Percentiles rank a stretch among this genome's conserved stretches.
phyloP scores from a whole-genome alignment of 352 stramenopile genomes.

The Thalassiosira delicatula region DNA sequence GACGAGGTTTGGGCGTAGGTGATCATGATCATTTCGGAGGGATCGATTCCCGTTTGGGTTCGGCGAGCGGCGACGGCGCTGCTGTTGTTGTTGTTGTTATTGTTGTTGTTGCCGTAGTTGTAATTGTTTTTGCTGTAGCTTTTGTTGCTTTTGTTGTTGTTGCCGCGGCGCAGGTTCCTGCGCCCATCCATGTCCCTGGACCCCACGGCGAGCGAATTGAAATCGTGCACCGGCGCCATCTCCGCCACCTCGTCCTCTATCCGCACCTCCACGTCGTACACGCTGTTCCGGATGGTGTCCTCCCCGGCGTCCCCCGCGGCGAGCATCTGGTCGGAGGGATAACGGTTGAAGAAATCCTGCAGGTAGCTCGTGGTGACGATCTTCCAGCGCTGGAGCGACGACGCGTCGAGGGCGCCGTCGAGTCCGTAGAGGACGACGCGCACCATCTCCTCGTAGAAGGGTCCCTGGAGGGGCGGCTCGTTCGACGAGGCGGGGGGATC shows the following conservation, averaged over 20 bases:
- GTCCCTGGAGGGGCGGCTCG: constrained; percentile 33
- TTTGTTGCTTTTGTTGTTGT: neutral
- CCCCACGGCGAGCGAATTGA: constrained; percentile 46
- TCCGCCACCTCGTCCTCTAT: constrained; percentile 31
- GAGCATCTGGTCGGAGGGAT: constrained; percentile 33
- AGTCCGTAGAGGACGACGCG: constrained; percentile 64
- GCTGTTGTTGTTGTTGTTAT: neutral
- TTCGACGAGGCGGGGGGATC: neutral
- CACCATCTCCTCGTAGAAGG: constrained; percentile 48
- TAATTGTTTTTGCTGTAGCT: neutral
- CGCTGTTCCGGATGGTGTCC: constrained; percentile 42
- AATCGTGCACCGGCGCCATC: constrained; percentile 47
- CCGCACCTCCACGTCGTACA: constrained; percentile 53
- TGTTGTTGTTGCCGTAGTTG: neutral
- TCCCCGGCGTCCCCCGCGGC: constrained; percentile 5
- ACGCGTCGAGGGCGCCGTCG: constrained; percentile 1
- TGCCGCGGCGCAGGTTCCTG: neutral
- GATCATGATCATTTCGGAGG: constrained; percentile 47
- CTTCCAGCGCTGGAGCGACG: constrained; percentile 37
- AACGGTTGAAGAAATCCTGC: constrained; percentile 65
- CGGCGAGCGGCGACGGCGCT: neutral
- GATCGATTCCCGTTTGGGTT: constrained; percentile 24
- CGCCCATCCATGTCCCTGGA: neutral
- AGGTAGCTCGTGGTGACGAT: constrained; percentile 51
- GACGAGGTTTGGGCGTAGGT: constrained; percentile 51